phyloP scores from a whole-genome alignment of 2,329 filamentous ascomycete genomes.

The Pseudogymnoascus sp. region DNA sequence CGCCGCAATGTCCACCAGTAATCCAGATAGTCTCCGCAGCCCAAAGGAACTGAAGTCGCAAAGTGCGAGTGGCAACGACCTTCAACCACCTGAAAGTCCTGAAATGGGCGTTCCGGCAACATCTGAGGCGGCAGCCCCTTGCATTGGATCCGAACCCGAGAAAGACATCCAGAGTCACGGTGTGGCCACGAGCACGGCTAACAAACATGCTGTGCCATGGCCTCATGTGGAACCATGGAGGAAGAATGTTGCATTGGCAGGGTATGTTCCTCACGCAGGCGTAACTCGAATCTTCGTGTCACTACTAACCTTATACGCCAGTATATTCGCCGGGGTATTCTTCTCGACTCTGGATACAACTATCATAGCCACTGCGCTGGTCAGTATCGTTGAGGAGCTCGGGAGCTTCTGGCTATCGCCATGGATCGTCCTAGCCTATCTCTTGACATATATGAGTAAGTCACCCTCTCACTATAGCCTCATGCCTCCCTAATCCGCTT shows the following conservation, averaged over 20 bases:
- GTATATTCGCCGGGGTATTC: conserved; percentile 45
- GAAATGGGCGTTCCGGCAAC: neutral
- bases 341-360: conserved; percentile 52
- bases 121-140: neutral
- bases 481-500: neutral
- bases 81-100: neutral
- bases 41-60: neutral
- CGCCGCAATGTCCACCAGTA: neutral
- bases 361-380: conserved; percentile 51
- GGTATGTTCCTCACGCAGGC: neutral
- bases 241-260: conserved; percentile 1
- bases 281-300: neutral
- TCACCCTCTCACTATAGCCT: neutral
- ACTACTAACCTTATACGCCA: conserved; percentile 20
- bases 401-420: conserved; percentile 37
- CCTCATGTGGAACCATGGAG: neutral
- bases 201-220: neutral
- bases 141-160: neutral
- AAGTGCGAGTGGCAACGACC: neutral
- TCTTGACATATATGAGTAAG: conserved; percentile 20
- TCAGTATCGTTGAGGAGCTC: conserved; percentile 47
- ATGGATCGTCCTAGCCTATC: conserved; percentile 49
- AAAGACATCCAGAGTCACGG: neutral
- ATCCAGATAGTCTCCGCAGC: neutral
- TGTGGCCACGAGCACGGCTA: neutral